Conservation (phyloP, 2,329 filamentous ascomycete species). For the Fonsecaea erecta region DNA sequence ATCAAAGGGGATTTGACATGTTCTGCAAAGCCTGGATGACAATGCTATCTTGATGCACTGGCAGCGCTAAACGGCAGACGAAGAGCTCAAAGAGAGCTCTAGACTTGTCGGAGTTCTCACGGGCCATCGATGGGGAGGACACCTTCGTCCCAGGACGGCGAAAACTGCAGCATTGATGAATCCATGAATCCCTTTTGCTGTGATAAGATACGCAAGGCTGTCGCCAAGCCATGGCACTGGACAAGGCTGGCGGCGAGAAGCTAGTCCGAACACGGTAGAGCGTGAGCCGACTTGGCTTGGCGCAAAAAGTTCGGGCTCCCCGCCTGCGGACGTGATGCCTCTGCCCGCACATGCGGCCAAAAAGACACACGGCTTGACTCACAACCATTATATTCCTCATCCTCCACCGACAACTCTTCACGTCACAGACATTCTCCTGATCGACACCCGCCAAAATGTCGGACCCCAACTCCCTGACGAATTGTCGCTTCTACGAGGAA, state of each 20-base stretch:
- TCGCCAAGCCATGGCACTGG: too few relatives aligned
- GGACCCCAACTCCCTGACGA: conserved; percentile 73
- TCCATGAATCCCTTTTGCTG: too few relatives aligned
- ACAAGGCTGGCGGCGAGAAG: neutral
- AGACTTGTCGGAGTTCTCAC: too few relatives aligned
- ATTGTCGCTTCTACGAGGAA: conserved; percentile 97
- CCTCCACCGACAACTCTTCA: neutral
- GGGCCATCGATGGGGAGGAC: too few relatives aligned
- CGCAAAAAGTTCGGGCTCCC: conserved; percentile 9
- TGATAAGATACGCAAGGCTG: too few relatives aligned
- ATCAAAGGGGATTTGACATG: too few relatives aligned
- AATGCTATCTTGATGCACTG: too few relatives aligned
- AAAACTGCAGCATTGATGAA: too few relatives aligned
- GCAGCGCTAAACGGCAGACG: too few relatives aligned
- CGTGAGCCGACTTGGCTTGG: neutral
- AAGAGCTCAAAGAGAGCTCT: too few relatives aligned
- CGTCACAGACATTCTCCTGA: neutral
- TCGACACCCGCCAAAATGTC: conserved; percentile 33
- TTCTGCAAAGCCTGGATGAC: too few relatives aligned
- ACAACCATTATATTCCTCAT: conserved; percentile 2
- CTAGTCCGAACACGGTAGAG: neutral
- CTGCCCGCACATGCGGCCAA: conserved; percentile 18
- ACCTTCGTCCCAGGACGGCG: too few relatives aligned
- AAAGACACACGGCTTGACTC: conserved; percentile 15
- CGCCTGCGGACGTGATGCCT: conserved; percentile 6